A percentile compares a stretch with the other conserved stretches of the same genome.
These are phyloP conservation scores for Brassica nigra DNA, from an alignment of 345 rosid species.

Conservation along the genomic window DNA sequence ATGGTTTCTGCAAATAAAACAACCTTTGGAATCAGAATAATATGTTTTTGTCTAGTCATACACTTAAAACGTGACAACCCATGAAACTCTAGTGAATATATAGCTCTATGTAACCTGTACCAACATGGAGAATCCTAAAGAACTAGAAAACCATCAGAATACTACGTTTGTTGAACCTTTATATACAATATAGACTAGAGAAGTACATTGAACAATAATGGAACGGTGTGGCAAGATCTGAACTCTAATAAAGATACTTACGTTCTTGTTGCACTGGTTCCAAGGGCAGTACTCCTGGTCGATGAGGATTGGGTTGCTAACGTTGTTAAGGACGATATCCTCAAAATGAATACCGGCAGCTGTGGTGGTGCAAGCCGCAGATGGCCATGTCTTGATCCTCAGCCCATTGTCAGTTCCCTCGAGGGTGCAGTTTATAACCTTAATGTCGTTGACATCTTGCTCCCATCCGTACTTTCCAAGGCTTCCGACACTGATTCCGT, in stretches of 20 bases:
- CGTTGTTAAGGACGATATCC: conserved; percentile 29
- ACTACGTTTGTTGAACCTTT: no score
- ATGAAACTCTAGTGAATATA: no score
- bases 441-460: conserved; percentile 34
- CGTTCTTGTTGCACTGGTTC: conserved; percentile 37
- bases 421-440: conserved; percentile 37
- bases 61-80: no score
- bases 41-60: no score
- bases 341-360: conserved; percentile 37
- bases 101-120: background rate
- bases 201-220: no score
- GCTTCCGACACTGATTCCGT: conserved; percentile 51
- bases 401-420: conserved; percentile 41
- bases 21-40: background rate
- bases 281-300: conserved; percentile 46
- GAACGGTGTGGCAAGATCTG: no score
- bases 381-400: conserved; percentile 52
- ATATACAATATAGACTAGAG: no score
- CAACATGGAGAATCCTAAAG: background rate
- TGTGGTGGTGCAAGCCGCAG: conserved; percentile 32
- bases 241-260: background rate
- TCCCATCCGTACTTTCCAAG: conserved; percentile 45
- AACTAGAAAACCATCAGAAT: background rate
- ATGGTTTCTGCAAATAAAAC: conserved; percentile 33
- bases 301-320: conserved; percentile 38